Evolutionary conservation across 169 alveolate species (phyloP).

Genomic region (Perkinsus chesapeaki): DNA sequence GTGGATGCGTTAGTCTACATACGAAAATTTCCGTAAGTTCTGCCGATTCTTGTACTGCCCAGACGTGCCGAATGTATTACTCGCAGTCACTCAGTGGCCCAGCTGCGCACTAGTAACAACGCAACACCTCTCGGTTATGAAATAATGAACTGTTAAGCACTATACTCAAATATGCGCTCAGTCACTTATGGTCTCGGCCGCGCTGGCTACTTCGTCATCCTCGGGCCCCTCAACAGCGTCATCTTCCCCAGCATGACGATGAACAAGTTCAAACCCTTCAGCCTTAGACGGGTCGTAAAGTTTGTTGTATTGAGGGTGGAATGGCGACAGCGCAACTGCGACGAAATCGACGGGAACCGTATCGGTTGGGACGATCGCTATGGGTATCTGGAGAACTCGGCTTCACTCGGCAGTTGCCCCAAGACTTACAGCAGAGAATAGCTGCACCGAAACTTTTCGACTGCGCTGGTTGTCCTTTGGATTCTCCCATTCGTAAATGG

Average conservation of each 20-base stretch:
- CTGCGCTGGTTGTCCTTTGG: neutral
- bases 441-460: neutral
- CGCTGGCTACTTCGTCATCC: neutral
- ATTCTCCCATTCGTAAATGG: neutral
- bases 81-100: too few relatives aligned
- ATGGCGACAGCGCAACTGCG: neutral
- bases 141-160: too few relatives aligned
- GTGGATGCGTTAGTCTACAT: too few relatives aligned
- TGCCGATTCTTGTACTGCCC: too few relatives aligned
- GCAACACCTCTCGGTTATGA: too few relatives aligned
- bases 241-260: neutral
- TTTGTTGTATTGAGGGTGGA: neutral
- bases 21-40: too few relatives aligned
- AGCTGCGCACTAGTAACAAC: too few relatives aligned
- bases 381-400: neutral
- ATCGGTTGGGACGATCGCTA: slow-evolving; percentile 25
- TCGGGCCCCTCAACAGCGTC: neutral
- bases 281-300: neutral
- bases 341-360: neutral
- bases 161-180: too few relatives aligned
- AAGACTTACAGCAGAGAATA: neutral
- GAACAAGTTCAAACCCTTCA: neutral
- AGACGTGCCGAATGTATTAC: too few relatives aligned
- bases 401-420: neutral
- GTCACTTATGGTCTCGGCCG: too few relatives aligned